phyloP scores from a whole-genome alignment of 108 stramenopile species.

The Pseudonitzschia multiseries region DNA sequence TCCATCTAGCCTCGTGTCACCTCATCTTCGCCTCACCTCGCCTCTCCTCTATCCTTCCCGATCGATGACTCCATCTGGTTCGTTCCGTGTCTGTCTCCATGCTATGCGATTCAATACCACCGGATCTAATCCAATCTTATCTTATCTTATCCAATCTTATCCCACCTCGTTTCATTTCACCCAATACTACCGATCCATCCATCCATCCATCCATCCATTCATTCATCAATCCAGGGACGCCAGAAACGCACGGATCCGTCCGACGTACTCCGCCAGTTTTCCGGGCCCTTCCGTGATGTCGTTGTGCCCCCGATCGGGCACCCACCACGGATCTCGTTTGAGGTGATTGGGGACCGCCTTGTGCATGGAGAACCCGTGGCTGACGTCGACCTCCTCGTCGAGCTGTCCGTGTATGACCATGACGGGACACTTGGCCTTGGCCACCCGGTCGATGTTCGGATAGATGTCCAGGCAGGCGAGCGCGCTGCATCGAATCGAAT shows the following conservation, averaged over 20 bases:
- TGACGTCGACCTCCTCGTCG: conserved; percentile 79
- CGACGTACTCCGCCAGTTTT: conserved; percentile 71
- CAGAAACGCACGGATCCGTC: conserved; percentile 59
- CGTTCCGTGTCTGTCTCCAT: too few species aligned
- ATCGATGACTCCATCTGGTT: too few species aligned
- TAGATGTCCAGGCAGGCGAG: conserved; percentile 86
- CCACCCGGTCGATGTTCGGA: conserved; percentile 84
- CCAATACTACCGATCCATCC: too few species aligned
- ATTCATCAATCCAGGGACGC: conserved; percentile 39
- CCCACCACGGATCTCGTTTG: conserved; percentile 87
- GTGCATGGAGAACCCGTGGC: conserved; percentile 77
- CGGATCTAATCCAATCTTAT: too few species aligned
- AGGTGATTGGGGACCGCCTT: conserved; percentile 64
- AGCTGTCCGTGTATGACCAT: conserved; percentile 85
- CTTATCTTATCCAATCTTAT: too few species aligned
- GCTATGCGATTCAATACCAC: too few species aligned
- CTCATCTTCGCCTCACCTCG: too few species aligned
- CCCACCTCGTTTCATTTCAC: too few species aligned
- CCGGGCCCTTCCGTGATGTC: conserved; percentile 81
- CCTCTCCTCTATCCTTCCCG: too few species aligned
- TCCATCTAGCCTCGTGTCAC: too few species aligned
- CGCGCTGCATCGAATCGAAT: conserved; percentile 28
- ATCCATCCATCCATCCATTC: too few species aligned
- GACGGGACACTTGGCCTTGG: conserved; percentile 73
- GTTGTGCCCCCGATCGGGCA: conserved; percentile 85